Conservation (phyloP, 345 rosid species). For the Lagerstroemia speciosa region DNA sequence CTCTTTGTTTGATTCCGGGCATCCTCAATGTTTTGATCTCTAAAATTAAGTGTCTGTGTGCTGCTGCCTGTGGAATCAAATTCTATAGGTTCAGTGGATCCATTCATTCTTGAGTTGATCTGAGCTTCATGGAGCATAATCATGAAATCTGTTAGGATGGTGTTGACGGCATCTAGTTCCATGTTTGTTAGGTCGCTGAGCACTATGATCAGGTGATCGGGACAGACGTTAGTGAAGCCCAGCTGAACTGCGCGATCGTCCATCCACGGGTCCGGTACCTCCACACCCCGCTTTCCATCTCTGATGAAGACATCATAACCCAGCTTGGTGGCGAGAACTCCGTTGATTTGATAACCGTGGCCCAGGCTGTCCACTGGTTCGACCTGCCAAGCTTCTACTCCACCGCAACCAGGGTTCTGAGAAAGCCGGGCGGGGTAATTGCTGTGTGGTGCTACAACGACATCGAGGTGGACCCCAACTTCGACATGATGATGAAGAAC, state of each 20-base stretch:
- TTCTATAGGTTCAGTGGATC: background rate
- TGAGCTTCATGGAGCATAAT: background rate
- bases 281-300: slow-evolving; percentile 41
- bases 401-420: slow-evolving; percentile 29
- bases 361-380: slow-evolving; percentile 58
- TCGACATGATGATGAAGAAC: slow-evolving; percentile 34
- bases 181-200: slow-evolving; percentile 38
- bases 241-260: slow-evolving; percentile 29
- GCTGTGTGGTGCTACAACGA: slow-evolving; percentile 55
- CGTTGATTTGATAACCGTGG: slow-evolving; percentile 49
- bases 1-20: background rate
- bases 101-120: background rate
- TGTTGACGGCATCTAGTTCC: background rate
- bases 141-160: background rate
- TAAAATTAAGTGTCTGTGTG: background rate
- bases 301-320: slow-evolving; percentile 36
- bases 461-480: slow-evolving; percentile 32
- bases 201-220: slow-evolving; percentile 48
- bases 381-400: slow-evolving; percentile 51
- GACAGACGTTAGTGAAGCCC: slow-evolving; percentile 45
- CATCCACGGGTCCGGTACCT: slow-evolving; percentile 36
- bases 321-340: slow-evolving; percentile 46
- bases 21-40: background rate
- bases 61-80: background rate
- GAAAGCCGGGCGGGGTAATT: slow-evolving; percentile 51